Percentiles rank a stretch among this genome's conserved stretches.
These are phyloP conservation scores for Lachnellula subtilissima DNA, from an alignment of 2,329 filamentous ascomycete genomes.

Conservation along the genomic window DNA sequence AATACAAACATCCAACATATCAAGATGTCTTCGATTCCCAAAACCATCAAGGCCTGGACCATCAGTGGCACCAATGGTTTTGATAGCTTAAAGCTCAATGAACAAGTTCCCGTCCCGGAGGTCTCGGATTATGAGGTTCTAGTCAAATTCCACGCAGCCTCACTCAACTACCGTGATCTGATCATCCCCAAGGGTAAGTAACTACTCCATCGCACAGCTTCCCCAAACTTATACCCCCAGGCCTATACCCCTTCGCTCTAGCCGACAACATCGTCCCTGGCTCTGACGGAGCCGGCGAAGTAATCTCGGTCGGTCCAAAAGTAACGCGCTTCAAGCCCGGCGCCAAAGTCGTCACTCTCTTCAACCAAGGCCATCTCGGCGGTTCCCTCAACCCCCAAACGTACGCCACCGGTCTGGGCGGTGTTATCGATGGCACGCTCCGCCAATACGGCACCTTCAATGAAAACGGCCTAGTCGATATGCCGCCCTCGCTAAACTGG, in stretches of 20 bases:
- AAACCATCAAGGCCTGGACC: constrained; percentile 40
- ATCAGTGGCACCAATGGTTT: constrained; percentile 45
- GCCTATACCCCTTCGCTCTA: constrained; percentile 26
- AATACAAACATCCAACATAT: constrained; percentile 6
- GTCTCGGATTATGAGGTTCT: constrained; percentile 51
- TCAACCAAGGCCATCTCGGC: constrained; percentile 42
- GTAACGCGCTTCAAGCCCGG: constrained; percentile 55
- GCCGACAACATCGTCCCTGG: constrained; percentile 28
- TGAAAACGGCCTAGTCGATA: constrained; percentile 54
- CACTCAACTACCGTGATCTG: constrained; percentile 38
- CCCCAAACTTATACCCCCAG: constrained; percentile 5
- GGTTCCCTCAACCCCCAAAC: constrained; percentile 23
- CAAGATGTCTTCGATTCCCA: constrained; percentile 20
- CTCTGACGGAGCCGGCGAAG: constrained; percentile 42
- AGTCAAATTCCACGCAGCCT: constrained; percentile 42
- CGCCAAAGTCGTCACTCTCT: constrained; percentile 55
- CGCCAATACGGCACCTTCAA: constrained; percentile 44
- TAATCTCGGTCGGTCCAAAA: constrained; percentile 47
- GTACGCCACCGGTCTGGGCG: constrained; percentile 49
- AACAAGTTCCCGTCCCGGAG: constrained; percentile 33
- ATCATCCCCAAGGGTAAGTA: constrained; percentile 31
- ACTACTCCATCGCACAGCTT: neutral
- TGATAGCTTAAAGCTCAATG: constrained; percentile 41
- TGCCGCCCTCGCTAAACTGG: constrained; percentile 46
- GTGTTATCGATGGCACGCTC: constrained; percentile 46